These are phyloP conservation scores for Rhodotorula taiwanensis DNA, from an alignment of 768 basidiomycete species.

Conservation along the genomic window DNA sequence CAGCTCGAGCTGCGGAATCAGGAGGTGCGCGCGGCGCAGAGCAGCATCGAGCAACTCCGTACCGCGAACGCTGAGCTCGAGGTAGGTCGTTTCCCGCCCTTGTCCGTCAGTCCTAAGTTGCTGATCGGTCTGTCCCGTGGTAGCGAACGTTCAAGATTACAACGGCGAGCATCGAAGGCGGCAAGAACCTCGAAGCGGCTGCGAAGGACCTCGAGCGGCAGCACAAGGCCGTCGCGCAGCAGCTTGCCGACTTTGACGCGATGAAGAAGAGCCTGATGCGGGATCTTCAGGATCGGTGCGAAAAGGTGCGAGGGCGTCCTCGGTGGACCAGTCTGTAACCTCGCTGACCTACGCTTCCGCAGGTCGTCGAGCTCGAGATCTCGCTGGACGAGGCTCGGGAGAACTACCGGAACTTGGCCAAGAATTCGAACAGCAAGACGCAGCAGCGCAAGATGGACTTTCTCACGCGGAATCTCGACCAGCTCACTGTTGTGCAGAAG, in stretches of 20 bases:
- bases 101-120: conserved; percentile 1
- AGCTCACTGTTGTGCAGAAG: conserved; percentile 90
- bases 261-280: conserved; percentile 99
- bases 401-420: conserved; percentile 96
- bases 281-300: conserved; percentile 97
- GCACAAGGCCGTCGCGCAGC: conserved; percentile 93
- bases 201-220: conserved; percentile 95
- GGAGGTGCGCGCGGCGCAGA: conserved; percentile 75
- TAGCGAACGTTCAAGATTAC: conserved; percentile 96
- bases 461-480: conserved; percentile 91
- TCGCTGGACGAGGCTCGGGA: conserved; percentile 97
- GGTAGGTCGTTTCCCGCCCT: conserved; percentile 50
- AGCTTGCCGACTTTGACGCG: conserved; percentile 94
- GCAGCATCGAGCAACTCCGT: conserved; percentile 84
- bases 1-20: conserved; percentile 76
- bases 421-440: conserved; percentile 95
- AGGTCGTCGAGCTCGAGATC: conserved; percentile 99
- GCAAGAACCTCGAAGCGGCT: conserved; percentile 92
- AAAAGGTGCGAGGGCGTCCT: conserved; percentile 60
- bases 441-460: conserved; percentile 99
- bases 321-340: neutral
- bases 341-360: conserved; percentile 19
- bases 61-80: conserved; percentile 97
- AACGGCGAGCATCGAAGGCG: conserved; percentile 92
- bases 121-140: too few species aligned